These are phyloP conservation scores for Tulasnella sp. DNA, from an alignment of 768 basidiomycete species.

Conservation along the genomic window DNA sequence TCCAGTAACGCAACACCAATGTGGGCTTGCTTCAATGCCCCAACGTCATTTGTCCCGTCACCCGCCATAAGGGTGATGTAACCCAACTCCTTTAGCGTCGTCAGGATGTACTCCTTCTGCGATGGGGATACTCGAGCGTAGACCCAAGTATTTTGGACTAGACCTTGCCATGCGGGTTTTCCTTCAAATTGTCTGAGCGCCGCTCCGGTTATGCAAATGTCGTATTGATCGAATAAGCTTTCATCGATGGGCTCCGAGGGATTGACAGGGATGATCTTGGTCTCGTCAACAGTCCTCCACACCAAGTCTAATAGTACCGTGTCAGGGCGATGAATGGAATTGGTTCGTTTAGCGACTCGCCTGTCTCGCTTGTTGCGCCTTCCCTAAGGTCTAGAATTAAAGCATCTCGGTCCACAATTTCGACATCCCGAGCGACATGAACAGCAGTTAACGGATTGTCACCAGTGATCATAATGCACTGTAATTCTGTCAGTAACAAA, in stretches of 20 bases:
- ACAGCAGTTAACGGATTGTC: conserved; percentile 97
- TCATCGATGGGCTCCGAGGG: conserved; percentile 73
- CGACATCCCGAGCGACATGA: conserved; percentile 93
- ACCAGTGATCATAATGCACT: conserved; percentile 99
- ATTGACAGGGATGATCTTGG: conserved; percentile 80
- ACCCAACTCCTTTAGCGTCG: conserved; percentile 81
- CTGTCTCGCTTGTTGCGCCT: conserved; percentile 63
- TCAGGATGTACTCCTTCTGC: conserved; percentile 95
- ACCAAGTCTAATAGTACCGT: conserved; percentile 57
- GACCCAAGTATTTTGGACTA: conserved; percentile 95
- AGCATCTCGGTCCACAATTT: conserved; percentile 93
- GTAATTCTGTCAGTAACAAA: conserved; percentile 23
- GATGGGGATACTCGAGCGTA: conserved; percentile 95
- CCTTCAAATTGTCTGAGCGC: conserved; percentile 84
- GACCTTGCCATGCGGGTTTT: conserved; percentile 66
- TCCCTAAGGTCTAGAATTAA: conserved; percentile 89
- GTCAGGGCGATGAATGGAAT: conserved; percentile 18
- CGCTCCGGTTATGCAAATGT: conserved; percentile 93
- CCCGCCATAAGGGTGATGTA: conserved; percentile 97
- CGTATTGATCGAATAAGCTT: conserved; percentile 77
- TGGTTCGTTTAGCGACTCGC: conserved; percentile 40
- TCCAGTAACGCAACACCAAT: conserved; percentile 92
- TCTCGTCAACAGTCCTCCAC: conserved; percentile 94
- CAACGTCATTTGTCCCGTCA: conserved; percentile 98
- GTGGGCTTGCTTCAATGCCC: conserved; percentile 96